Base-by-base conservation (phyloP, 176 grass and related monocot species). In the Otatea glauca region DNA sequence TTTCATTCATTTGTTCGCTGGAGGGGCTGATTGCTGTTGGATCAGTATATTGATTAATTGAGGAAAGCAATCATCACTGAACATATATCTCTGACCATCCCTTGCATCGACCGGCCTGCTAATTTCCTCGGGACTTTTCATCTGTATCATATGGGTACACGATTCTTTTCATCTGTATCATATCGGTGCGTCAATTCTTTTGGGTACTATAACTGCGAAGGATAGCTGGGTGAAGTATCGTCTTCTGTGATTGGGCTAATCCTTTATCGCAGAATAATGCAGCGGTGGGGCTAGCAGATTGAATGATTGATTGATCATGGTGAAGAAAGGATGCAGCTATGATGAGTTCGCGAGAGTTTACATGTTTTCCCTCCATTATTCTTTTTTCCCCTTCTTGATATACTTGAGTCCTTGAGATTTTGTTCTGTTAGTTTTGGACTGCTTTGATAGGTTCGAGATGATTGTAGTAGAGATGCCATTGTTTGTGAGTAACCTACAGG, bases 161-260 rank as follows among this genome's bases (percentile, higher is more conserved):
- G 49, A 88, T 91, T 91, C 81, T 91, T 89, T 87, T 87, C 85
- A 76, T 91, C 81, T 91, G 89, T 91, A 88, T 84, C 89, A 91
- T 91, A 91, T 39, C 42, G 63, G 81, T n/a, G 64, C 51, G 42
- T 76, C 75, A 88, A 91, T 91, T 91, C 89, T 88, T 91, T 91
- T 84, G 20, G 32, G 55, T 39, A 91, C 38, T 84, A 53, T 29
- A 75, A 76, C 75, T 68, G 70, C 38, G 13, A 75, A 75, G 85
- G 75, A 77, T 70, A 88, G 81, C 75, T 88, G 17, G 65, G 73
- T 64, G 73, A 42, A 77, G 80, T 44, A 54, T 64, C 65, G 50
- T 47, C 77, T 77, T 80, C 70, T 75, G 43, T 50, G 75, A 70
- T 62, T 84, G 80, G 85, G 83, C 44, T 76, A 75, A 75, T 70